Conservation (phyloP, 1,284 basidiomycete species). For the Pseudomicrostroma phylloplanum region DNA sequence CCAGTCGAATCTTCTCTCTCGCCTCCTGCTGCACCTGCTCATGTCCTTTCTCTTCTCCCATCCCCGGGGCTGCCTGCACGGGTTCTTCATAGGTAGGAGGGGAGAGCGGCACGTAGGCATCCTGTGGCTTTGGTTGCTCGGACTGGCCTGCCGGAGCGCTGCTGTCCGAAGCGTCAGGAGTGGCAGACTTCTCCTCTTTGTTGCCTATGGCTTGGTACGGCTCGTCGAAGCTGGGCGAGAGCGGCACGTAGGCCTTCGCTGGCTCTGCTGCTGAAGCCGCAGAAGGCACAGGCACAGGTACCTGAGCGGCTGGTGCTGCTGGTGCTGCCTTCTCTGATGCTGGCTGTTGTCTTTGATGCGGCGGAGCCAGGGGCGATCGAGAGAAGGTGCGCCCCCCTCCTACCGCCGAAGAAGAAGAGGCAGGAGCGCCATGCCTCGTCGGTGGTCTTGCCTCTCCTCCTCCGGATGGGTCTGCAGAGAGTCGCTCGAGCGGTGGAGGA, state of each 20-base stretch:
- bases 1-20: not conserved
- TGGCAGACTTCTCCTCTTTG: not conserved
- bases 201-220: too few species aligned
- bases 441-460: too few species aligned
- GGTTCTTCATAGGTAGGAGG: not conserved
- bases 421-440: not conserved
- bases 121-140: not conserved
- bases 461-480: too few species aligned
- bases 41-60: not conserved
- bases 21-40: not conserved
- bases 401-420: not conserved
- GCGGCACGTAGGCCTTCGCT: not conserved
- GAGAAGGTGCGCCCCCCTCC: not conserved
- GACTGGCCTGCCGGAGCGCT: not conserved
- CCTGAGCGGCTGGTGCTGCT: slow-evolving; percentile 1
- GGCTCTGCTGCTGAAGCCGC: not conserved
- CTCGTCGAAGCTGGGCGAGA: not conserved
- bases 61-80: not conserved
- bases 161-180: not conserved
- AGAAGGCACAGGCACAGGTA: not conserved
- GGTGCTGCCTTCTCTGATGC: not conserved
- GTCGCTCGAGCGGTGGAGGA: too few species aligned
- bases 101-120: not conserved
- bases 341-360: not conserved
- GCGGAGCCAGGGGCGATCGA: not conserved